Evolutionary conservation across 2,329 filamentous ascomycete species (phyloP), one percentile per base, ranked within the genome.

Genomic region (Exophiala dermatitidis): DNA sequence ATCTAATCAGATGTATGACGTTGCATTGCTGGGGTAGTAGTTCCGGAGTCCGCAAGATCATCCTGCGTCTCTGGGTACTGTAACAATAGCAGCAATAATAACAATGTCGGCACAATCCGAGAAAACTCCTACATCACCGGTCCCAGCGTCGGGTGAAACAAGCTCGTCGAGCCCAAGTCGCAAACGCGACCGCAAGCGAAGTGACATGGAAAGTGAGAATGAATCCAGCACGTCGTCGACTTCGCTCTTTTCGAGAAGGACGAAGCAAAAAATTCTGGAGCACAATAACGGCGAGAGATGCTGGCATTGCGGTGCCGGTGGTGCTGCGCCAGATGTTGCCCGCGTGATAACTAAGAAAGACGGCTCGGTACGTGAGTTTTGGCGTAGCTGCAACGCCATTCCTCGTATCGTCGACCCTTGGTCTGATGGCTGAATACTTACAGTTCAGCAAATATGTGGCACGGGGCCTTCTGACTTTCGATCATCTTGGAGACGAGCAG

Each of bases 231-330:
- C 36, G 9, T 50, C 37, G 48, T 50, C 47, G 47, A 42, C 47
- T 26, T 49, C 34, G 34, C 47, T 41, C 34, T 49, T 49, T 31
- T 49, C 47, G 47, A 49, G 47, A 29, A 49, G 34, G 36, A 42
- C 47, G 47, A 49, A 49, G 37, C 47, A 41, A 42, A 49, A 49
- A 4, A 49, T 49, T 49, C 34, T 49, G n/a, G 47, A 49, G 34
- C 47, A 36, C 34, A 49, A 41, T 41, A 12, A 42, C 32, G 47
- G 47, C 47, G 47, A 42, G 47, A 42, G 34, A 42, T 49, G 47
- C 34, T 49, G 47, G 47, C 47, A 49, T 41, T 49, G 47, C 34
- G 47, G 47, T 33, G 47, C 32, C 12, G 47, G 47, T 42, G 19
- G 19, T 19, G 19, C 19, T 19, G 47, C 47, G 34, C 47, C 34